Evolutionary conservation across 176 grass and related monocot genomes (phyloP).

Genomic region (Secale cereale): DNA sequence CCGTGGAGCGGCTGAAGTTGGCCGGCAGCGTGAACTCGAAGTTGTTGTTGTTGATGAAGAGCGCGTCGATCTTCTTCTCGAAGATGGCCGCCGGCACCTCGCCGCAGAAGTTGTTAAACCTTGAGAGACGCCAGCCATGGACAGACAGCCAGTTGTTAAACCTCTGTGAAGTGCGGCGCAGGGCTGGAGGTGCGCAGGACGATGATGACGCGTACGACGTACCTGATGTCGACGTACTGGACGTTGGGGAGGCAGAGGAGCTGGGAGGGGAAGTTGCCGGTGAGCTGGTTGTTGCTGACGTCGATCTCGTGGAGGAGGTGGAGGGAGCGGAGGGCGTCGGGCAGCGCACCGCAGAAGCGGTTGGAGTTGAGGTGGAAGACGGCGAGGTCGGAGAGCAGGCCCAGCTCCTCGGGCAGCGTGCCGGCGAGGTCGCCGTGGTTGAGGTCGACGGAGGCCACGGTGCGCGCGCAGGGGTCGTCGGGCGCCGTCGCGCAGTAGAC

Average conservation of each 20-base stretch:
- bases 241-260: constrained; percentile 61
- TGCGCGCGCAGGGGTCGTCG: constrained; percentile 61
- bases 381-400: constrained; percentile 66
- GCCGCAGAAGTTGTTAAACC: constrained; percentile 72
- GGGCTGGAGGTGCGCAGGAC: neutral
- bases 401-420: constrained; percentile 57
- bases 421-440: constrained; percentile 67
- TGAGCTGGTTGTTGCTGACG: constrained; percentile 77
- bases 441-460: constrained; percentile 69
- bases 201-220: neutral
- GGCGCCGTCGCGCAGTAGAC: constrained; percentile 74
- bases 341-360: constrained; percentile 52
- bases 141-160: neutral
- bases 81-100: constrained; percentile 65
- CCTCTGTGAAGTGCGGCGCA: neutral
- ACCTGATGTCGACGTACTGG: constrained; percentile 73
- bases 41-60: constrained; percentile 93
- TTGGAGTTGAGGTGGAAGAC: constrained; percentile 94
- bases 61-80: constrained; percentile 71
- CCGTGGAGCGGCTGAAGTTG: constrained; percentile 66
- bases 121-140: constrained; percentile 5
- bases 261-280: constrained; percentile 56
- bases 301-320: constrained; percentile 72
- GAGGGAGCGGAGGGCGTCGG: constrained; percentile 47
- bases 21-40: constrained; percentile 58